A percentile compares a stretch with the other conserved stretches of the same genome.
phyloP scores from a whole-genome alignment of 208 protist species.

The Trypanosoma avium region DNA sequence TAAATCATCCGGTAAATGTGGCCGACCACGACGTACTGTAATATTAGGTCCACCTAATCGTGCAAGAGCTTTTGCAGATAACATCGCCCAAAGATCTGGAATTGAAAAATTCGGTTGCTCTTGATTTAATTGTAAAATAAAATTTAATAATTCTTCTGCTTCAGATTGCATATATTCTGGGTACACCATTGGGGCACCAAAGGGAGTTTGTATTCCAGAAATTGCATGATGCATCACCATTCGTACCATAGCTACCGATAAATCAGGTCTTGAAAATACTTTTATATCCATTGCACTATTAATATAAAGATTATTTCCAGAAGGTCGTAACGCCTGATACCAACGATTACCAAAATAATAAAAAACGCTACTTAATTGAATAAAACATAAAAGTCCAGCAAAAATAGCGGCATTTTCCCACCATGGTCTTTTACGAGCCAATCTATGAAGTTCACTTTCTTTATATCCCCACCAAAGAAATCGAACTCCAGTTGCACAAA shows the following conservation, averaged over 20 bases:
- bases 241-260: slow-evolving; percentile 73
- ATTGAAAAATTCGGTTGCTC: slow-evolving; percentile 72
- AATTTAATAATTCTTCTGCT: slow-evolving; percentile 67
- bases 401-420: slow-evolving; percentile 79
- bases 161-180: slow-evolving; percentile 51
- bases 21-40: slow-evolving; percentile 48
- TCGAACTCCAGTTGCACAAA: slow-evolving; percentile 16
- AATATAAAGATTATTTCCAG: slow-evolving; percentile 69
- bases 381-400: slow-evolving; percentile 64
- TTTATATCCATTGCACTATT: slow-evolving; percentile 56
- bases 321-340: slow-evolving; percentile 70
- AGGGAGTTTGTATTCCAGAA: slow-evolving; percentile 69
- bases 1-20: slow-evolving; percentile 26
- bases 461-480: slow-evolving; percentile 65
- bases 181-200: slow-evolving; percentile 80
- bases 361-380: slow-evolving; percentile 52
- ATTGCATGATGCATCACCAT: slow-evolving; percentile 80
- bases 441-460: slow-evolving; percentile 58
- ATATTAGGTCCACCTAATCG: slow-evolving; percentile 78
- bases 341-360: slow-evolving; percentile 68
- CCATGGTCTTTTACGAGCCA: slow-evolving; percentile 81
- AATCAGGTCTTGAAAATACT: slow-evolving; percentile 75
- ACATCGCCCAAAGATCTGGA: slow-evolving; percentile 81
- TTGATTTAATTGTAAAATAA: slow-evolving; percentile 59
- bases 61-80: slow-evolving; percentile 68